phyloP scores from a whole-genome alignment of 108 stramenopile genomes.

The Parietichytrium sp. region DNA sequence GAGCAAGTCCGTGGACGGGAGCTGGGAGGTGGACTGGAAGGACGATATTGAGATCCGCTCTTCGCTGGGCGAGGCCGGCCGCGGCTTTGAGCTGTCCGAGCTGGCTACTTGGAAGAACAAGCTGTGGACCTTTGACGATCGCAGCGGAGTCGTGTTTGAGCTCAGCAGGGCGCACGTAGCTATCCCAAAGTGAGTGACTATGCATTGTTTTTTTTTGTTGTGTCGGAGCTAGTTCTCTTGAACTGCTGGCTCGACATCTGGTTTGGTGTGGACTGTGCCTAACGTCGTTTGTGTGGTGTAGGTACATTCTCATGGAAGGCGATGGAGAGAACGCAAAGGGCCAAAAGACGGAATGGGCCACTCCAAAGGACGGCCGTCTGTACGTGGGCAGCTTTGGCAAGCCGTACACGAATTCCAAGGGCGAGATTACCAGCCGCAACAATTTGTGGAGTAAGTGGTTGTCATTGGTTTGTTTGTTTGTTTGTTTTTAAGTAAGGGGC shows the following conservation, averaged over 20 bases:
- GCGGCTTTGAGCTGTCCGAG: conserved; percentile 60
- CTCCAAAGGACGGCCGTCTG: conserved; percentile 54
- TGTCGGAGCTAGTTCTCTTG: no score
- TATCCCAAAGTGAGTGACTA: neutral
- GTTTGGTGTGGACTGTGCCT: neutral
- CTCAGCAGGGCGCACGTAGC: conserved; percentile 42
- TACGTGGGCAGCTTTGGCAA: conserved; percentile 58
- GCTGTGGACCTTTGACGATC: conserved; percentile 56
- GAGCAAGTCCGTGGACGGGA: neutral
- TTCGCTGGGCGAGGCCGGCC: conserved; percentile 54
- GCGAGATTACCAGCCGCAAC: conserved; percentile 48
- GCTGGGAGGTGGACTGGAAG: neutral
- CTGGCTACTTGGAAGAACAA: conserved; percentile 43
- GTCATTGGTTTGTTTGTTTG: neutral
- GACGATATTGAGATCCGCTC: neutral
- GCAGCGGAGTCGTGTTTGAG: conserved; percentile 61
- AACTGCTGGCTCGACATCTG: neutral
- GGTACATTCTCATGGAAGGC: conserved; percentile 53
- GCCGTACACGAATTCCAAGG: conserved; percentile 52
- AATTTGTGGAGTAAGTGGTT: conserved; percentile 55
- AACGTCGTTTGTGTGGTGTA: neutral
- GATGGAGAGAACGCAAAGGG: conserved; percentile 56
- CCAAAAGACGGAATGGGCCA: conserved; percentile 61
- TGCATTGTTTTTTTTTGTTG: no score
- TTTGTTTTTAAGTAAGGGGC: no score